Conservation (phyloP, 805 yeast genomes). For the Candida endomychidarum region DNA sequence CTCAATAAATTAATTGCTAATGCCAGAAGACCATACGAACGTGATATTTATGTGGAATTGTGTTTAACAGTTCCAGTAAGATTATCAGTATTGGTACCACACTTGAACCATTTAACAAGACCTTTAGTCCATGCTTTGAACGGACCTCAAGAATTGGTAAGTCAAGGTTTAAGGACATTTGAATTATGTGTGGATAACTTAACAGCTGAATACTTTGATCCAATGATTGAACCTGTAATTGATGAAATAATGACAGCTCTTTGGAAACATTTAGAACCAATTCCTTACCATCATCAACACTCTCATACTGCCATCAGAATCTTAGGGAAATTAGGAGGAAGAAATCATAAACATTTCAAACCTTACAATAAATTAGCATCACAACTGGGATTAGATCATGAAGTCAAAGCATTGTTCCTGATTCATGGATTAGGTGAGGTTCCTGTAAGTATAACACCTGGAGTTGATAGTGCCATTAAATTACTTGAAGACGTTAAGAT, state of each 20-base stretch:
- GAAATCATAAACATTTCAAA: constrained; percentile 82
- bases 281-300: constrained; percentile 93
- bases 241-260: constrained; percentile 92
- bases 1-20: constrained; percentile 79
- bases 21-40: constrained; percentile 84
- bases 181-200: constrained; percentile 95
- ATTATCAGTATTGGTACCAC: constrained; percentile 90
- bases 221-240: constrained; percentile 93
- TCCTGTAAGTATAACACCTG: constrained; percentile 80
- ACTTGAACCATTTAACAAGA: constrained; percentile 79
- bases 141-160: constrained; percentile 86
- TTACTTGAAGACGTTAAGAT: constrained; percentile 67
- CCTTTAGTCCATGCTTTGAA: constrained; percentile 90
- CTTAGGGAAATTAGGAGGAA: constrained; percentile 93
- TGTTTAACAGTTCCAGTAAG: constrained; percentile 96
- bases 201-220: constrained; percentile 96
- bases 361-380: constrained; percentile 68
- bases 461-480: constrained; percentile 72
- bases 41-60: constrained; percentile 91
- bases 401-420: constrained; percentile 63
- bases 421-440: constrained; percentile 67
- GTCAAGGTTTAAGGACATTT: constrained; percentile 91
- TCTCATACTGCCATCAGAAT: constrained; percentile 93
- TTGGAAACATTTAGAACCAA: constrained; percentile 87
- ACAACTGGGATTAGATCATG: constrained; percentile 59